Conservation (phyloP, 2,329 filamentous ascomycete genomes). For the Pseudogymnoascus destructans region DNA sequence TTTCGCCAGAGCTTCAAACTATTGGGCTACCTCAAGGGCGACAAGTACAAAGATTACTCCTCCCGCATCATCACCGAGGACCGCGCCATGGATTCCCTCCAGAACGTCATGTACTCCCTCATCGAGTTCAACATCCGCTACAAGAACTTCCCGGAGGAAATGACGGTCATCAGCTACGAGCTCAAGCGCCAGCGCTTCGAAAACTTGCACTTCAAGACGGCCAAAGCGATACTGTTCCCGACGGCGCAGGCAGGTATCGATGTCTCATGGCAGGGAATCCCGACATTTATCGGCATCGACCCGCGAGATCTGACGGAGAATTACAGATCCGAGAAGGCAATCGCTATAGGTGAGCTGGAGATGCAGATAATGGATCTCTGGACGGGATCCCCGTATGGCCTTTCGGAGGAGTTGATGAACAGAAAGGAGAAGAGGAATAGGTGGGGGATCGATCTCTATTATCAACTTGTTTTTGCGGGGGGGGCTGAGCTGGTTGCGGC, state of each 20-base stretch:
- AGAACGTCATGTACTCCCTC: neutral
- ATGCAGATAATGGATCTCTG: neutral
- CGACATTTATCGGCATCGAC: neutral
- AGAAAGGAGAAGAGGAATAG: neutral
- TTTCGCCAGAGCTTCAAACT: neutral
- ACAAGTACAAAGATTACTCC: neutral
- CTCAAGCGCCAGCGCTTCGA: conserved; percentile 14
- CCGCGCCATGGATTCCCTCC: neutral
- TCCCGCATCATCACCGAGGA: neutral
- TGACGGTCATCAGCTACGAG: neutral
- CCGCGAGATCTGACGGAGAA: neutral
- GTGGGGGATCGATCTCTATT: neutral
- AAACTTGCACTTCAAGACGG: conserved; percentile 18
- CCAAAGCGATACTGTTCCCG: conserved; percentile 24
- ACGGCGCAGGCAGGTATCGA: neutral
- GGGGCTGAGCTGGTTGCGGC: neutral
- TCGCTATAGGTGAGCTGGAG: neutral
- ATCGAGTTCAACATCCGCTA: neutral
- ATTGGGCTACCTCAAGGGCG: neutral
- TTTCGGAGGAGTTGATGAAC: neutral
- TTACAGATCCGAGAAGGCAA: neutral
- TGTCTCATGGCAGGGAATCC: neutral
- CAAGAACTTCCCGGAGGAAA: neutral
- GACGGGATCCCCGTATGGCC: neutral
- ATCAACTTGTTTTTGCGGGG: neutral